Percentiles rank a stretch among this genome's conserved stretches.
Evolutionary conservation across 2,329 filamentous ascomycete species (phyloP).

Genomic region (Coniochaeta sp.): DNA sequence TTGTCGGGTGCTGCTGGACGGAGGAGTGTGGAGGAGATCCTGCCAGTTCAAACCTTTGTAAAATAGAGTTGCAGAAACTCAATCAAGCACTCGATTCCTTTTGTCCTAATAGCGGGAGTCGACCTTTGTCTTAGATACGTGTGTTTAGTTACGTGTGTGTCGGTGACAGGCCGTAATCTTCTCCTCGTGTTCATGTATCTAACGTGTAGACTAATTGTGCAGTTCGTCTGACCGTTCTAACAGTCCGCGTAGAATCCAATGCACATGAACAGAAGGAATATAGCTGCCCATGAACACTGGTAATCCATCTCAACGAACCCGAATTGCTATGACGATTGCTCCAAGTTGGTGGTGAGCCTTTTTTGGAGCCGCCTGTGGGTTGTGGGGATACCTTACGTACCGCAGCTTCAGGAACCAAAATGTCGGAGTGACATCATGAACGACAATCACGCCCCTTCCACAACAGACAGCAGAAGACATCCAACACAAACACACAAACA

Average conservation of each 20-base stretch:
- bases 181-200: too few species aligned
- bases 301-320: too few species aligned
- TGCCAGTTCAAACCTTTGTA: constrained; percentile 50
- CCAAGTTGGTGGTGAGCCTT: background rate
- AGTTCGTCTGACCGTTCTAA: too few species aligned
- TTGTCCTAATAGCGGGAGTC: constrained; percentile 31
- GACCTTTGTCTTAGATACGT: too few species aligned
- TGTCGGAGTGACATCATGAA: constrained; percentile 9
- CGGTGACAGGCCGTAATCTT: too few species aligned
- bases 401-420: background rate
- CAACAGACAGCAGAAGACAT: background rate
- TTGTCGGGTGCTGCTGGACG: constrained; percentile 39
- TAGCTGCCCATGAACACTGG: too few species aligned
- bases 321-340: too few species aligned
- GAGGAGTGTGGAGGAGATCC: constrained; percentile 31
- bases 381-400: background rate
- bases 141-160: too few species aligned
- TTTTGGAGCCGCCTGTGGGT: background rate
- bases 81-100: constrained; percentile 56
- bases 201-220: too few species aligned
- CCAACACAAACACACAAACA: background rate
- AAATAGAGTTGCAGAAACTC: constrained; percentile 54
- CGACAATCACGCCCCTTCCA: background rate
- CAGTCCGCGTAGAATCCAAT: too few species aligned
- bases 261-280: too few species aligned